phyloP scores from a whole-genome alignment of 2,329 filamentous ascomycete species.

The Colletotrichum musae region DNA sequence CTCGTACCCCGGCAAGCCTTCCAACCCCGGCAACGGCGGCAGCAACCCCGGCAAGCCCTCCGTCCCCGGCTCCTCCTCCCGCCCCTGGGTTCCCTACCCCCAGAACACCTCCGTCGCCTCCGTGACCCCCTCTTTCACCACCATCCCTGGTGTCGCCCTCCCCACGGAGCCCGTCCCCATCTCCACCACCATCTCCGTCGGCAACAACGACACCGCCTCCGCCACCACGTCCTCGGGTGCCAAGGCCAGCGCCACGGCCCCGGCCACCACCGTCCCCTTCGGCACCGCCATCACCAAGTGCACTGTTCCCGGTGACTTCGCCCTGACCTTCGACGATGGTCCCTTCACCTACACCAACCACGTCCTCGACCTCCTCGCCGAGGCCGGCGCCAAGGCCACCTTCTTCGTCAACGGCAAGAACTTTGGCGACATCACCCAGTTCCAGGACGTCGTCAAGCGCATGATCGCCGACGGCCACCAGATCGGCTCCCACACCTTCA shows the following conservation, averaged over 20 bases:
- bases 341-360: constrained; percentile 58
- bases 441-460: constrained; percentile 56
- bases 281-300: constrained; percentile 53
- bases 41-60: constrained; percentile 30
- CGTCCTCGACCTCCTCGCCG: constrained; percentile 56
- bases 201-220: constrained; percentile 34
- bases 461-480: constrained; percentile 61
- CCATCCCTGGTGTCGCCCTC: constrained; percentile 26
- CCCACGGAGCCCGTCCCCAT: constrained; percentile 32
- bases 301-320: constrained; percentile 53
- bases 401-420: constrained; percentile 61
- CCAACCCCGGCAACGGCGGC: constrained; percentile 2
- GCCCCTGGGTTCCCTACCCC: constrained; percentile 23
- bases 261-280: constrained; percentile 50
- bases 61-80: constrained; percentile 10
- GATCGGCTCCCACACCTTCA: constrained; percentile 56
- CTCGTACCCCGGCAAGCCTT: constrained; percentile 19
- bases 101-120: constrained; percentile 31
- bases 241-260: constrained; percentile 47
- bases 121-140: constrained; percentile 26
- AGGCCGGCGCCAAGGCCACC: constrained; percentile 53
- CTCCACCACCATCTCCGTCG: constrained; percentile 26
- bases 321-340: constrained; percentile 64
- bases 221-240: neutral
- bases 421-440: constrained; percentile 55